Conservation (phyloP, 805 yeast species). For the Kuraishia cidri region DNA sequence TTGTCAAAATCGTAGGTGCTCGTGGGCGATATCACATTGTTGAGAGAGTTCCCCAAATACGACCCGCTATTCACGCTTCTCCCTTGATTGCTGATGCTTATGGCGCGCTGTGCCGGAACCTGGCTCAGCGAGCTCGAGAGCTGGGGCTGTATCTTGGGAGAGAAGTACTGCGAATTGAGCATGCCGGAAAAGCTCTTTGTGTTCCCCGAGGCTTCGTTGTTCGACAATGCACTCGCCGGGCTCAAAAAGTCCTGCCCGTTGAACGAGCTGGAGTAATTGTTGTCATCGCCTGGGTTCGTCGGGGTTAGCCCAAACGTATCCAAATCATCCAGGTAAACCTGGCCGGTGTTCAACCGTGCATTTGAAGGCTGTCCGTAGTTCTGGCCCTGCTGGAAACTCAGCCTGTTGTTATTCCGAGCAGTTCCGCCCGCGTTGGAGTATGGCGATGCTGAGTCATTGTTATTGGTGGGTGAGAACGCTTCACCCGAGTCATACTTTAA, state of each 20-base stretch:
- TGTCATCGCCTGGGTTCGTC: constrained; percentile 2
- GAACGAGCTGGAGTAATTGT: constrained; percentile 1
- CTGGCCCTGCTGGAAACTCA: too few relatives aligned
- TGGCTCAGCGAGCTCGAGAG: constrained; percentile 3
- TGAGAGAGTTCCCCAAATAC: constrained; percentile 20
- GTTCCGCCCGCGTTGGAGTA: not conserved
- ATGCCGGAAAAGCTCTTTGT: constrained; percentile 1
- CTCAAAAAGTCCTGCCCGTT: not conserved
- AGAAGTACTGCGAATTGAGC: constrained; percentile 14
- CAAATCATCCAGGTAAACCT: constrained; percentile 6
- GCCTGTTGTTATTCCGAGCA: too few relatives aligned
- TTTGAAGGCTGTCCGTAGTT: too few relatives aligned
- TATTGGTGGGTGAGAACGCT: constrained; percentile 1
- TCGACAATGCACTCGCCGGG: too few relatives aligned
- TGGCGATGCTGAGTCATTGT: constrained; percentile 1
- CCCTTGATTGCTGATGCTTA: constrained; percentile 14
- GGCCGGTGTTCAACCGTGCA: constrained; percentile 1
- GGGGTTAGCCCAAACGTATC: constrained; percentile 6
- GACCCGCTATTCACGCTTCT: constrained; percentile 16
- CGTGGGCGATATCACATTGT: constrained; percentile 20
- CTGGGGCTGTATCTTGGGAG: constrained; percentile 16
- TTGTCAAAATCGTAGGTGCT: constrained; percentile 19
- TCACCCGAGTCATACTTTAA: not conserved
- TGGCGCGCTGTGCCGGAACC: constrained; percentile 7
- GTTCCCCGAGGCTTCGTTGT: not conserved